These are phyloP conservation scores for Mortierella sp. DNA, from an alignment of 371 early-diverging fungal genomes.

Conservation along the genomic window DNA sequence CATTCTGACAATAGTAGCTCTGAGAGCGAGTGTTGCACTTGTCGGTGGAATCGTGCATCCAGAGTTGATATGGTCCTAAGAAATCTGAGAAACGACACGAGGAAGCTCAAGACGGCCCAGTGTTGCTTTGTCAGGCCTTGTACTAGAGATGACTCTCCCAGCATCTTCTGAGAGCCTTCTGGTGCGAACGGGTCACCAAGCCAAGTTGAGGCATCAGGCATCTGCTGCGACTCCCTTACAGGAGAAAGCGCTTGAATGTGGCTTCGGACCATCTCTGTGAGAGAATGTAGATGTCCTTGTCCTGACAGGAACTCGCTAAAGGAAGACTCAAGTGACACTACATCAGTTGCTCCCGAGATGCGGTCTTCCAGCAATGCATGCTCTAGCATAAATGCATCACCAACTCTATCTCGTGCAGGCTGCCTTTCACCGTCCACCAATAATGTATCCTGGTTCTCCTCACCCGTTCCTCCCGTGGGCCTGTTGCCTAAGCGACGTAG, in stretches of 20 bases:
- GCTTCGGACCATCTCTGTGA: slow-evolving; percentile 9
- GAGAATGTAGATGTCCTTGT: slow-evolving; percentile 5
- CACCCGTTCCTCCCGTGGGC: not conserved
- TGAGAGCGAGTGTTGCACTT: slow-evolving; percentile 12
- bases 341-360: slow-evolving; percentile 16
- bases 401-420: too few species aligned
- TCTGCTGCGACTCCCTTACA: not conserved
- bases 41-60: slow-evolving; percentile 25
- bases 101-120: slow-evolving; percentile 26
- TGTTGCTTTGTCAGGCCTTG: slow-evolving; percentile 10
- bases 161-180: not conserved
- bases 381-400: too few species aligned
- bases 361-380: slow-evolving; percentile 6
- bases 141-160: not conserved
- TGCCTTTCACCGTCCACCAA: not conserved
- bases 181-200: not conserved
- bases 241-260: slow-evolving; percentile 6
- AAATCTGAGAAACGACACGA: slow-evolving; percentile 21
- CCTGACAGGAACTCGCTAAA: slow-evolving; percentile 23
- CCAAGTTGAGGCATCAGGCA: not conserved
- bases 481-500: slow-evolving; percentile 20
- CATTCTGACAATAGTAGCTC: too few species aligned
- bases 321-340: slow-evolving; percentile 17
- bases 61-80: slow-evolving; percentile 12
- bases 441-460: not conserved